Base-by-base conservation (phyloP, 2,329 filamentous ascomycete genomes). In the Fusarium denticulatum region DNA sequence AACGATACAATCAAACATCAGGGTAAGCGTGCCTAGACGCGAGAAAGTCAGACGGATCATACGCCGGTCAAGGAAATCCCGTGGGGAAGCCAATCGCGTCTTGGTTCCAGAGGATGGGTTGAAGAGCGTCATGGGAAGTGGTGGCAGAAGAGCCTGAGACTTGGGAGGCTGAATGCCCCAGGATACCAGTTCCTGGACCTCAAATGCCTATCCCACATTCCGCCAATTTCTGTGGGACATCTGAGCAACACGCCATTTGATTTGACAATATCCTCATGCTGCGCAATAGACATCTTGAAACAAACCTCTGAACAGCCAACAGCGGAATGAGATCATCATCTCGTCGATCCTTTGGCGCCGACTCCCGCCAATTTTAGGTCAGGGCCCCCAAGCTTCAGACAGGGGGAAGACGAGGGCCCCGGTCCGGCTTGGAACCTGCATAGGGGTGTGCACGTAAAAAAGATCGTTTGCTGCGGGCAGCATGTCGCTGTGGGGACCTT, bases 261-360 rank as follows among this genome's bases (percentile, higher is more conserved):
- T 76, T 78, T 71, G 73, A 64, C 60, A 68, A 57, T 56, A 57
- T 53, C 56, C 47, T 70, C 57, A 66, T 67, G 45, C 64, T 63
- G 62, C 60, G 60, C 39, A 59, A 67, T 52, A 62, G 30, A 68
- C 62, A 77, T 73, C 71, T 78, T 78, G 76, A 78, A 78, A 78
- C 76, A 78, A 77, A 77, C 76, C 71, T 75, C 76, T 74, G 73
- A 64, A 68, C 65, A 67, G 40, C 73, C 74, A 75, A 76, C 76
- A 75, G 63, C 69, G 73, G 76, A 78, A 78, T 78, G 76, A 78
- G 76, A 78, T 78, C 76, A 78, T 78, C 75, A 73, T 72, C 69
- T 72, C 69, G 76, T 78, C 74, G 76, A 78, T 78, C 76, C 59
- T 75, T 73, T 76, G 75, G 67, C 76, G 71, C 76, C 74, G 73